Evolutionary conservation across 371 early-diverging fungal species (phyloP).

Genomic region (Choanephora cucurbitarum): DNA sequence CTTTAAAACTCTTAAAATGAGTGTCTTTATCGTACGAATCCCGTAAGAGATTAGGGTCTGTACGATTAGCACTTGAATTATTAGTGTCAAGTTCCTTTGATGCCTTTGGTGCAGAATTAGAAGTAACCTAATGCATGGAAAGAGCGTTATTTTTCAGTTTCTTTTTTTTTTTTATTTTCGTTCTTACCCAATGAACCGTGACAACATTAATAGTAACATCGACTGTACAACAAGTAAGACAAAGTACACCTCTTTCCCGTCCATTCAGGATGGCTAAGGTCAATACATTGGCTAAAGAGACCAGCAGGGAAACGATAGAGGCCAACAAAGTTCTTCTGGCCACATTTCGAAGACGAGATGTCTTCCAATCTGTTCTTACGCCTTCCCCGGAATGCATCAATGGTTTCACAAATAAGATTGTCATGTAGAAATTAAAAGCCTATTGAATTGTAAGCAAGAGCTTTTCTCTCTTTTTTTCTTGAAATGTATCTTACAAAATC

Average conservation of each 20-base stretch:
- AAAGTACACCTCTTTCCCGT: constrained; percentile 52
- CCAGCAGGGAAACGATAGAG: constrained; percentile 46
- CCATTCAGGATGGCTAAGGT: constrained; percentile 41
- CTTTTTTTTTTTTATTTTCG: neutral
- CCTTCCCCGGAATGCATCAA: constrained; percentile 29
- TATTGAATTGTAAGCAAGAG: constrained; percentile 2
- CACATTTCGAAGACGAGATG: constrained; percentile 43
- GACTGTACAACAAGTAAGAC: constrained; percentile 55
- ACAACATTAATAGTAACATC: constrained; percentile 60
- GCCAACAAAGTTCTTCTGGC: constrained; percentile 53
- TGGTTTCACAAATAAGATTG: constrained; percentile 47
- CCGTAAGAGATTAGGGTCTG: too few relatives aligned
- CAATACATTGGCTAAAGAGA: constrained; percentile 55
- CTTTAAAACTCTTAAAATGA: too few relatives aligned
- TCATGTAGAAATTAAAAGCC: constrained; percentile 51
- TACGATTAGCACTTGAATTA: too few relatives aligned
- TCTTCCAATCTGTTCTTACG: constrained; percentile 27
- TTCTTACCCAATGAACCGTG: constrained; percentile 57
- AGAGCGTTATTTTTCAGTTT: neutral
- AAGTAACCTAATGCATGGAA: constrained; percentile 2
- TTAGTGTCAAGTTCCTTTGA: neutral
- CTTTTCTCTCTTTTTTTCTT: neutral
- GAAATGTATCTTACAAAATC: constrained; percentile 35
- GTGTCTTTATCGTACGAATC: too few relatives aligned
- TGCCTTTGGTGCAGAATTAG: neutral